A percentile compares a stretch with the other conserved stretches of the same genome.
These are phyloP conservation scores for Aureobasidium sp. DNA, from an alignment of 2,329 filamentous ascomycete genomes.

Conservation along the genomic window DNA sequence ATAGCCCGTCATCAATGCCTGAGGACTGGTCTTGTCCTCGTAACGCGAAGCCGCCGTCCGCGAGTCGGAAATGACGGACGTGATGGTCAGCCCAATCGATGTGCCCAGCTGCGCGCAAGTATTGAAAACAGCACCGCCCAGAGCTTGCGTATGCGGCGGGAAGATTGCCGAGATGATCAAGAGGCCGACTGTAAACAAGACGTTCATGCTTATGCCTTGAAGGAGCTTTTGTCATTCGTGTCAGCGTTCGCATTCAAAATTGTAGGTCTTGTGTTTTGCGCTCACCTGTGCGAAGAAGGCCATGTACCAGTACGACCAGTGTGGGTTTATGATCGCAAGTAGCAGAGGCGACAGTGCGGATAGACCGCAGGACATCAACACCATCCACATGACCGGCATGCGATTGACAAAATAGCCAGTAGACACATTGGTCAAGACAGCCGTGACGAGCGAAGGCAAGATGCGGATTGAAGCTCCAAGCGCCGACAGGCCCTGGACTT, in stretches of 20 bases:
- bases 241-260: conserved; percentile 18
- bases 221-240: not conserved
- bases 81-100: conserved; percentile 33
- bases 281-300: conserved; percentile 31
- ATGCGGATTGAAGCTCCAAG: conserved; percentile 32
- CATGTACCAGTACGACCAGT: conserved; percentile 45
- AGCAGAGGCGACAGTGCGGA: conserved; percentile 44
- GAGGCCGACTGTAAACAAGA: conserved; percentile 38
- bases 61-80: conserved; percentile 32
- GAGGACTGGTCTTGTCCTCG: conserved; percentile 27
- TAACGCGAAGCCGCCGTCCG: conserved; percentile 20
- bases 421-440: conserved; percentile 31
- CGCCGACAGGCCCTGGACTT: conserved; percentile 21
- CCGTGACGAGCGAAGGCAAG: conserved; percentile 41
- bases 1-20: conserved; percentile 36
- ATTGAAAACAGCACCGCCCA: conserved; percentile 42
- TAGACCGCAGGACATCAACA: conserved; percentile 23
- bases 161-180: conserved; percentile 38
- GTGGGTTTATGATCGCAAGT: conserved; percentile 47
- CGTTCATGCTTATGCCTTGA: conserved; percentile 33
- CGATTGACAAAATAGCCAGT: conserved; percentile 22
- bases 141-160: conserved; percentile 34
- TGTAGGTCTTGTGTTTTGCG: conserved; percentile 29
- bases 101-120: conserved; percentile 39
- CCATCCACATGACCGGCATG: conserved; percentile 16